phyloP scores from a whole-genome alignment of 2,329 filamentous ascomycete genomes.

The Mariannaea elegans region DNA sequence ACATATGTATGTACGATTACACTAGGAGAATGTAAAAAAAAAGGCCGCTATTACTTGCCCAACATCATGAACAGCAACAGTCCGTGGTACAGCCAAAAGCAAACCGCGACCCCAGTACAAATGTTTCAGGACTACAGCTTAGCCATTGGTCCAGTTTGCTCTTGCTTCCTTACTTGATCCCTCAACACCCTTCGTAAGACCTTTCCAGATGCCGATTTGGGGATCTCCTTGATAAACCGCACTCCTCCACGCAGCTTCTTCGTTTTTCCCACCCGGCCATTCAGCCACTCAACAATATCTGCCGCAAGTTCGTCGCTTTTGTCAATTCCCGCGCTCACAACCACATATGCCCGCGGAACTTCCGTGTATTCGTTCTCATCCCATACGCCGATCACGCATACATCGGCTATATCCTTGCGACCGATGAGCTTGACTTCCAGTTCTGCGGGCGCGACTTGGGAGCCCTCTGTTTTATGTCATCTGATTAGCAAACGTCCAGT shows the following conservation, averaged over 20 bases:
- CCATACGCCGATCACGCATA: slow-evolving; percentile 70
- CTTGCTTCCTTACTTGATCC: slow-evolving; percentile 50
- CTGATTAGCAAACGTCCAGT: slow-evolving; percentile 37
- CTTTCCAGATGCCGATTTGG: slow-evolving; percentile 71
- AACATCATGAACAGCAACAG: neutral
- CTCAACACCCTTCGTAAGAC: slow-evolving; percentile 61
- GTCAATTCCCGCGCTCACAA: slow-evolving; percentile 47
- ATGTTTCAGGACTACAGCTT: slow-evolving; percentile 45
- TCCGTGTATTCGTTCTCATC: slow-evolving; percentile 71
- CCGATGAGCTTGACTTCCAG: slow-evolving; percentile 61
- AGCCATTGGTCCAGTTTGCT: slow-evolving; percentile 38
- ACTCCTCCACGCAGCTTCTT: slow-evolving; percentile 79
- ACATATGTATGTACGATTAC: slow-evolving; percentile 25
- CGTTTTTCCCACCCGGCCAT: slow-evolving; percentile 68
- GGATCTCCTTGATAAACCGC: slow-evolving; percentile 71
- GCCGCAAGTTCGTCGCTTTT: slow-evolving; percentile 44
- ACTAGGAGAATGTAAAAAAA: neutral
- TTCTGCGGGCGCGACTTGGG: slow-evolving; percentile 76
- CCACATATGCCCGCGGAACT: slow-evolving; percentile 64
- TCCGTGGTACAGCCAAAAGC: neutral
- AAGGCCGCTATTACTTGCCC: neutral
- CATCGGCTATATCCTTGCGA: slow-evolving; percentile 60
- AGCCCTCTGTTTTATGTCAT: slow-evolving; percentile 57
- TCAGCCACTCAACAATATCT: slow-evolving; percentile 52
- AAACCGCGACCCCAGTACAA: neutral